Percentiles rank a stretch among this genome's conserved stretches.
These are phyloP conservation scores for Trichoderma aggressivum DNA, from an alignment of 2,329 filamentous ascomycete species.

Conservation along the genomic window DNA sequence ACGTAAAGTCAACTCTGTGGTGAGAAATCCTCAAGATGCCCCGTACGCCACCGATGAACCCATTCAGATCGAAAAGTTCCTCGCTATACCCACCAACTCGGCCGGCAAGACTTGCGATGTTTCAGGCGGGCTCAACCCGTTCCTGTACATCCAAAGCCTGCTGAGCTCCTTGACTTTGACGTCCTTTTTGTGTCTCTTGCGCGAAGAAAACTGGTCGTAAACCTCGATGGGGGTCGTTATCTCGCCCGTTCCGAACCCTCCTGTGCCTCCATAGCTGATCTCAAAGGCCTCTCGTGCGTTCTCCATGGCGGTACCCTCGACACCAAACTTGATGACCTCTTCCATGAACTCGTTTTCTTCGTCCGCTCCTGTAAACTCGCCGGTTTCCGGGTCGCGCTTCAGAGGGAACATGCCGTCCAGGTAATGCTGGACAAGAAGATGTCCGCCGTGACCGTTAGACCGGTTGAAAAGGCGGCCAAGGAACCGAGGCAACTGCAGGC, in stretches of 20 bases:
- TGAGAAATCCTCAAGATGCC: not conserved
- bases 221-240: conserved; percentile 38
- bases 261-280: conserved; percentile 44
- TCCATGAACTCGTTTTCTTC: conserved; percentile 60
- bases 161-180: conserved; percentile 59
- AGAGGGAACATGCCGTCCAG: conserved; percentile 60
- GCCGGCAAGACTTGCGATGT: conserved; percentile 34
- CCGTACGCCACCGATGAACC: too few species aligned
- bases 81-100: conserved; percentile 31
- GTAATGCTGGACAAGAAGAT: conserved; percentile 60
- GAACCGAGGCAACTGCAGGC: conserved; percentile 54
- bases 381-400: conserved; percentile 39
- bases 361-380: conserved; percentile 41
- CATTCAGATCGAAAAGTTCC: conserved; percentile 9
- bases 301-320: conserved; percentile 42
- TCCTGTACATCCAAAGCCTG: conserved; percentile 60
- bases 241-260: conserved; percentile 36
- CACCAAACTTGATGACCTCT: conserved; percentile 47
- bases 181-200: conserved; percentile 29
- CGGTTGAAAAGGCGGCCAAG: conserved; percentile 60
- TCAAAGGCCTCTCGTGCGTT: conserved; percentile 47
- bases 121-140: conserved; percentile 52
- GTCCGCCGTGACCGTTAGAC: conserved; percentile 48
- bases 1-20: not conserved
- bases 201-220: conserved; percentile 31